Base-by-base conservation (phyloP, 1,139 yeast species). In the Arxiozyma bovina region DNA sequence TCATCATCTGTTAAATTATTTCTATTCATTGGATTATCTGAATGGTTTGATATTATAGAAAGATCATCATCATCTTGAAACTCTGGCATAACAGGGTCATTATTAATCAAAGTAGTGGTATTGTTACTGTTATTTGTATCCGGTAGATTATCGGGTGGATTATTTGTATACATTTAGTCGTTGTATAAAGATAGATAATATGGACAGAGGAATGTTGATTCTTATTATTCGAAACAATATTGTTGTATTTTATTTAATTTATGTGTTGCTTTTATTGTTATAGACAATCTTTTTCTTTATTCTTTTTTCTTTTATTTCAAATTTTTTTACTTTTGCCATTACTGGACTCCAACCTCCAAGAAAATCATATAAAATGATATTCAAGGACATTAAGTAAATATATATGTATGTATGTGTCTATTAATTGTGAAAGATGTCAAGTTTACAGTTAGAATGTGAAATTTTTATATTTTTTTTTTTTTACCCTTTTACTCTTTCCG, bases 61-160 rank as follows among this genome's bases (percentile, higher is more conserved):
- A 46, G 30, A 38, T 46, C 49, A 46, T 46, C 49, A 38, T 46
- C 49, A n/a, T 46, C 49, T 46, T 46, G 49, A 46, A 46, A 46
- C 42, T 38, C 42, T 17, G 49, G 49, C 27, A 46, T 46, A 12
- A 15, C n/a, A 34, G 17, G 40, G 12, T 34, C 6, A 6, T 34
- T 12, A 34, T 34, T 34, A 34, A 34, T 6, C 40, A 34, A 8
- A 9, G 27, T 21, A 15, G 22, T 30, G 21, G 15, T 43, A 21
- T 20, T 15, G 21, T 9, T 27, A 46, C 21, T 8, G 30, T 9
- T 46, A 38, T 46, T 21, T n/a, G 22, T 46, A 38, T 34, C 18
- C 30, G 49, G 30, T 21, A 42, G 49, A 18, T 18, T 46, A 46
- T 46, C 49, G 18, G 49, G 43, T 7, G 42, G 42, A 23, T 46